phyloP scores from a whole-genome alignment of 2,329 filamentous ascomycete genomes.

The Aspergillus texensis region DNA sequence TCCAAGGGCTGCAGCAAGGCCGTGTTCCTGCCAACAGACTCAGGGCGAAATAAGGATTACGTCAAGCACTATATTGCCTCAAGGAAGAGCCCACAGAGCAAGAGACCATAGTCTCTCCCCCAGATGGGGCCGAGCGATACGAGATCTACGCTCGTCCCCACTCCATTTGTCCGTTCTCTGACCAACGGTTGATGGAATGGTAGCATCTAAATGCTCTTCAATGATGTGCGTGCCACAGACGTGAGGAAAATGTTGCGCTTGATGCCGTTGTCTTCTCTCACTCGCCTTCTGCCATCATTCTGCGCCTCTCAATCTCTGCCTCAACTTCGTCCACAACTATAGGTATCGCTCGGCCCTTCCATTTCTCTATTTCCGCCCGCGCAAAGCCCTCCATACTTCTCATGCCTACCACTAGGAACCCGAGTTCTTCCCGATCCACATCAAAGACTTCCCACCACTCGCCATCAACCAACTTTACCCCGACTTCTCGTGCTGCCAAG shows the following conservation, averaged over 20 bases:
- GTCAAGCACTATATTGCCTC: background rate
- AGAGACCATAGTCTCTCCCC: background rate
- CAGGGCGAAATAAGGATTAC: background rate
- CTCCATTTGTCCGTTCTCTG: background rate
- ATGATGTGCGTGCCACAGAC: background rate
- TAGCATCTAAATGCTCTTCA: background rate
- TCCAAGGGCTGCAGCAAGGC: background rate
- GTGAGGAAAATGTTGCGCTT: background rate
- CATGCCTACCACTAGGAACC: conserved; percentile 86
- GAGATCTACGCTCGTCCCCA: background rate
- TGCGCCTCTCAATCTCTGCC: conserved; percentile 59
- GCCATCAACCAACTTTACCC: conserved; percentile 75
- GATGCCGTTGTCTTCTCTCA: conserved; percentile 26
- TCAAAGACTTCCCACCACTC: conserved; percentile 99
- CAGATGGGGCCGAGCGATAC: background rate
- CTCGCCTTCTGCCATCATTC: conserved; percentile 44
- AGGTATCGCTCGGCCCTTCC: conserved; percentile 58
- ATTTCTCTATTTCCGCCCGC: conserved; percentile 59
- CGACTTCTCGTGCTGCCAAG: conserved; percentile 76
- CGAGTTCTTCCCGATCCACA: conserved; percentile 89
- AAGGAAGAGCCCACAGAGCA: background rate
- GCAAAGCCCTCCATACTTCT: conserved; percentile 75
- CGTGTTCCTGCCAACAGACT: background rate
- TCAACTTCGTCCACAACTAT: conserved; percentile 62
- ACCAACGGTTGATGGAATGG: background rate